Evolutionary conservation across 1,284 basidiomycete genomes (phyloP).

Genomic region (Cryptococcus sp.): DNA sequence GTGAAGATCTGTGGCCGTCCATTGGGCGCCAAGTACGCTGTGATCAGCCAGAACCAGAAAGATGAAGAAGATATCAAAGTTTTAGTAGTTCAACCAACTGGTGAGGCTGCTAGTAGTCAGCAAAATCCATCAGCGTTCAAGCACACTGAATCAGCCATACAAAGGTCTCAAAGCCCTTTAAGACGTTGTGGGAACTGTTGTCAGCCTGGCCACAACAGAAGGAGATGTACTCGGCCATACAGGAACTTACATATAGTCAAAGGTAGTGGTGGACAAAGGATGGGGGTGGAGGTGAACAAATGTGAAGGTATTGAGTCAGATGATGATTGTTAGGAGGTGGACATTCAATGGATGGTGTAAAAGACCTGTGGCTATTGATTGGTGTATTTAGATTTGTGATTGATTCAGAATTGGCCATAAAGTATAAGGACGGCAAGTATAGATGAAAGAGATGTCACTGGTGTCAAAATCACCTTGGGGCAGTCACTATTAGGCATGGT

Average conservation of each 20-base stretch:
- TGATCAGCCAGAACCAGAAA: background rate
- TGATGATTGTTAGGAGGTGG: background rate
- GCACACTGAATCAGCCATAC: background rate
- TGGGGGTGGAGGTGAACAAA: no score
- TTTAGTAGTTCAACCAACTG: background rate
- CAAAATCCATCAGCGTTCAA: background rate
- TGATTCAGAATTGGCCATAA: no score
- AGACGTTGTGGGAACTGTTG: background rate
- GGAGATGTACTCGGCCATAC: background rate
- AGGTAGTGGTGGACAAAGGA: no score
- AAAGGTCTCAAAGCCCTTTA: background rate
- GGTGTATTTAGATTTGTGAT: no score
- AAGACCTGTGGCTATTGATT: background rate
- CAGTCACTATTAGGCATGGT: background rate
- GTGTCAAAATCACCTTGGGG: background rate
- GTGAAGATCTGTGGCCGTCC: background rate
- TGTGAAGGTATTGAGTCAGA: background rate
- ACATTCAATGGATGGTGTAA: background rate
- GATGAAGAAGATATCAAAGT: background rate
- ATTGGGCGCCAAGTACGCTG: background rate
- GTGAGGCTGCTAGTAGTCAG: background rate
- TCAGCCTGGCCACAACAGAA: background rate
- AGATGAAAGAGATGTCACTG: background rate
- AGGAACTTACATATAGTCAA: background rate
- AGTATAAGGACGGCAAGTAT: no score